phyloP scores from a whole-genome alignment of 495 filamentous ascomycete genomes.

The Hypoxylon subgilvum region DNA sequence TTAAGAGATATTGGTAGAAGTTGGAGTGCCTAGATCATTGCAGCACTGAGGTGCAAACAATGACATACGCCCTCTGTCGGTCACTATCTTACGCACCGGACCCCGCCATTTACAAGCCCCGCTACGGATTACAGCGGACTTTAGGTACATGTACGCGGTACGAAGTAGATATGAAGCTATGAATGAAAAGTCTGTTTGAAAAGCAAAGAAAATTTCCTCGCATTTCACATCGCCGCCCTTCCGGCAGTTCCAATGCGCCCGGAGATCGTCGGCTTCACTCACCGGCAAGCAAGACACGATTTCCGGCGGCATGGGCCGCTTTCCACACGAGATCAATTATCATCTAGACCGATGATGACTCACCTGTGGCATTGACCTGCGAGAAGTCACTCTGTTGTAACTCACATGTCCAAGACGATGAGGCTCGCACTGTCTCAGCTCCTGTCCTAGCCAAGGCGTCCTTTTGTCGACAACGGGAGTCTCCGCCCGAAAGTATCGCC shows the following conservation, averaged over 20 bases:
- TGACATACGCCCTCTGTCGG: too few species aligned
- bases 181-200: too few species aligned
- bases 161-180: too few species aligned
- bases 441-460: not conserved
- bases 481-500: not conserved
- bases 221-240: too few species aligned
- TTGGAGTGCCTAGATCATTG: too few species aligned
- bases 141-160: too few species aligned
- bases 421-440: slow-evolving; percentile 26
- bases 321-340: not conserved
- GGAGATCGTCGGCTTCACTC: slow-evolving; percentile 27
- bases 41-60: too few species aligned
- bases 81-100: slow-evolving; percentile 6
- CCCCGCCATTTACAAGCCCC: slow-evolving; percentile 15
- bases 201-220: too few species aligned
- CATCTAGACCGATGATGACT: too few species aligned
- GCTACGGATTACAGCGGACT: slow-evolving; percentile 17
- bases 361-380: not conserved
- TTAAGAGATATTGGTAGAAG: too few species aligned
- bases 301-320: not conserved
- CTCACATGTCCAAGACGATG: not conserved
- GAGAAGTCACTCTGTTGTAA: slow-evolving; percentile 9
- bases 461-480: not conserved
- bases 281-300: not conserved
- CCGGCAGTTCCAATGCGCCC: slow-evolving; percentile 29